Conservation (phyloP, 257 asterid species). For the Lycium ferocissimum region DNA sequence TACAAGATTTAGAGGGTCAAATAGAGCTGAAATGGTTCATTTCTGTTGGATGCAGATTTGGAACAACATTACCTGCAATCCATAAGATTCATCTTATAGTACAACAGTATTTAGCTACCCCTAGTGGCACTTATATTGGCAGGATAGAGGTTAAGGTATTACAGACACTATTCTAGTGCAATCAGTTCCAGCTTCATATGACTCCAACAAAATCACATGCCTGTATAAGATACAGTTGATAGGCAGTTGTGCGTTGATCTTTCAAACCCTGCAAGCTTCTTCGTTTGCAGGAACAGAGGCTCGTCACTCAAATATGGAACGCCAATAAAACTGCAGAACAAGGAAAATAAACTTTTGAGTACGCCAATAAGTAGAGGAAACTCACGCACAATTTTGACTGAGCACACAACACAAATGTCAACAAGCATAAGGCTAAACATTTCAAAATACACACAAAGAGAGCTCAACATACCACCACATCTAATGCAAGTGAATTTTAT, state of each 20-base stretch:
- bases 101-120: slow-evolving; percentile 28
- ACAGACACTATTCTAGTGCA: slow-evolving; percentile 19
- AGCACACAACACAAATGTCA: neutral
- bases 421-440: neutral
- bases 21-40: slow-evolving; percentile 28
- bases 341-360: neutral
- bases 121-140: neutral
- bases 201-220: slow-evolving; percentile 21
- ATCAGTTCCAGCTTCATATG: slow-evolving; percentile 9
- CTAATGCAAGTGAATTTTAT: neutral
- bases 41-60: slow-evolving; percentile 29
- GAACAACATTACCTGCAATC: slow-evolving; percentile 28
- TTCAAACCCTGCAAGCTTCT: slow-evolving; percentile 15
- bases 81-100: slow-evolving; percentile 5
- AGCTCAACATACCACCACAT: neutral
- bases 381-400: neutral
- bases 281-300: slow-evolving; percentile 24
- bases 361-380: neutral
- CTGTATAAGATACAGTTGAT: neutral
- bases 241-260: slow-evolving; percentile 27
- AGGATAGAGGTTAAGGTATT: slow-evolving; percentile 2
- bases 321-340: slow-evolving; percentile 31
- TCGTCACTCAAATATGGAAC: slow-evolving; percentile 27
- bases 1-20: slow-evolving; percentile 24
- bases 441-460: neutral